These are phyloP conservation scores for Penicillium maclennaniae DNA, from an alignment of 495 filamentous ascomycete species.

Conservation along the genomic window DNA sequence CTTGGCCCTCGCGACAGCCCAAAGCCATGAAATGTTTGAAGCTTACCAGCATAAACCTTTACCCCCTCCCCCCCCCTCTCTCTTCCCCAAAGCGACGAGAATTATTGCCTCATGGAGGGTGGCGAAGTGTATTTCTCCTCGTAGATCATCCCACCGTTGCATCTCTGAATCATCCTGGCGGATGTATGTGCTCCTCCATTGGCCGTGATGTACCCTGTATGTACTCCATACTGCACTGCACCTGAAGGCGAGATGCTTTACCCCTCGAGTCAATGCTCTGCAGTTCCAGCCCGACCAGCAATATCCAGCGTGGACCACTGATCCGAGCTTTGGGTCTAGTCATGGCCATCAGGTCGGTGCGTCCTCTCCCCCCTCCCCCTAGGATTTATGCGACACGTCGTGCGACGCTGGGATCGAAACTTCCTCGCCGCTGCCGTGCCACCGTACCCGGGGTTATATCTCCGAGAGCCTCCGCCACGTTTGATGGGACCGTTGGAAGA, in stretches of 20 bases:
- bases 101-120: background rate
- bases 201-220: background rate
- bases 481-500: constrained; percentile 13
- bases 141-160: constrained; percentile 28
- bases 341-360: constrained; percentile 13
- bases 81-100: no score
- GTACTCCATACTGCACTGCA: background rate
- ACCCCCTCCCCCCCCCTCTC: no score
- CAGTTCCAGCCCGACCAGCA: background rate
- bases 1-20: no score
- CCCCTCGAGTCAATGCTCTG: constrained; percentile 2
- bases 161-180: constrained; percentile 4
- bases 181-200: constrained; percentile 2
- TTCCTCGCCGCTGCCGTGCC: background rate
- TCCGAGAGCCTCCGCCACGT: constrained; percentile 12
- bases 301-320: no score
- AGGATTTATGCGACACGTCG: constrained; percentile 19
- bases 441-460: constrained; percentile 4
- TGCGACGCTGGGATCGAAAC: constrained; percentile 20
- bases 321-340: no score
- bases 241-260: no score
- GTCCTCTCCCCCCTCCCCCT: background rate
- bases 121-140: background rate
- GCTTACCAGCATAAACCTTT: background rate
- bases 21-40: background rate